These are phyloP conservation scores for Gracilariopsis chorda DNA, from an alignment of 23 red algal species.

Conservation along the genomic window DNA sequence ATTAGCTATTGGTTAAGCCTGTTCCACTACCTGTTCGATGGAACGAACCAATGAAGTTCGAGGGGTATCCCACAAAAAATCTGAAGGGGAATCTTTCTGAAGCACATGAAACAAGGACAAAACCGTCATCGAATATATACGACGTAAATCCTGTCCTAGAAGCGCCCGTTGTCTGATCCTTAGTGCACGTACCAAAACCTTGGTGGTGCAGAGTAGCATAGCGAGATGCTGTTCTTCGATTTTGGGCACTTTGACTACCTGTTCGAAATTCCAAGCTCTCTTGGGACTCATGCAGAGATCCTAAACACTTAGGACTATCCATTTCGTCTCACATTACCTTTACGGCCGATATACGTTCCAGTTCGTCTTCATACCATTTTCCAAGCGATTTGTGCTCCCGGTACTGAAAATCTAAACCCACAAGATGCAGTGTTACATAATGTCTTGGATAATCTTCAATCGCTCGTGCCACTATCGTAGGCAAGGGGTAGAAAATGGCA, in stretches of 20 bases:
- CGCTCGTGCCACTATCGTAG: constrained; percentile 19
- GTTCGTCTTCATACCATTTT: constrained; percentile 33
- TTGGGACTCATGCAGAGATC: not conserved
- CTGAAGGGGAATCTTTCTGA: not conserved
- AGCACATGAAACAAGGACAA: not conserved
- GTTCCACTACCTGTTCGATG: not conserved
- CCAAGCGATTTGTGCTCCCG: constrained; percentile 1
- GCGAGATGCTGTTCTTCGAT: not conserved
- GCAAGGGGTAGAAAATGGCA: constrained; percentile 59
- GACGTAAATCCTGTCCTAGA: constrained; percentile 38
- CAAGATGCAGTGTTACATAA: constrained; percentile 13
- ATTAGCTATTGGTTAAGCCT: constrained; percentile 1
- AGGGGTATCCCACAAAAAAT: not conserved
- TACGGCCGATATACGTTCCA: constrained; percentile 9
- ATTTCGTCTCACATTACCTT: not conserved
- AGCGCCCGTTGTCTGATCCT: constrained; percentile 6
- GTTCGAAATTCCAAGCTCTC: not conserved
- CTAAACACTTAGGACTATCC: not conserved
- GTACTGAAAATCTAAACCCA: constrained; percentile 19
- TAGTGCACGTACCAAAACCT: not conserved
- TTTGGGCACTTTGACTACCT: not conserved
- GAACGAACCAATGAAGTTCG: not conserved
- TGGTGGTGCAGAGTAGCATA: not conserved
- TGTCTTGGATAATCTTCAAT: not conserved
- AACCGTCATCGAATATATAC: constrained; percentile 1